A percentile compares a stretch with the other conserved stretches of the same genome.
These are phyloP conservation scores for Chytridiales sp. DNA, from an alignment of 371 early-diverging fungal species.

Conservation along the genomic window DNA sequence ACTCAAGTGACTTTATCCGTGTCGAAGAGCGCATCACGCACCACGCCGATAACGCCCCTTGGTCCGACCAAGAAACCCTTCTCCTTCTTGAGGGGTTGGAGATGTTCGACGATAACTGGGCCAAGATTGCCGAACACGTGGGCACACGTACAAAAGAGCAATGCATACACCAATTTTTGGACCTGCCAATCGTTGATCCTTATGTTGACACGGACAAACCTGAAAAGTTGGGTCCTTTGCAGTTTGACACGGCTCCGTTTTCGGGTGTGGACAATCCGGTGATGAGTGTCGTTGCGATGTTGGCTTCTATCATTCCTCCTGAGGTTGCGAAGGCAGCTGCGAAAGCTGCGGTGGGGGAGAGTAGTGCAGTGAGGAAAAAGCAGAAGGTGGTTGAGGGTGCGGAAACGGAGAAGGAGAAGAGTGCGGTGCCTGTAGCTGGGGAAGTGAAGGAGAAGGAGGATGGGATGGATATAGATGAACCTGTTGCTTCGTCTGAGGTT, in stretches of 20 bases:
- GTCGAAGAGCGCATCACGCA: slow-evolving; percentile 53
- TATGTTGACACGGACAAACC: slow-evolving; percentile 51
- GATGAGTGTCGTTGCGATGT: slow-evolving; percentile 91
- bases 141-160: slow-evolving; percentile 90
- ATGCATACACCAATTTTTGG: slow-evolving; percentile 92
- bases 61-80: slow-evolving; percentile 95
- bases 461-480: slow-evolving; percentile 16
- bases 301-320: slow-evolving; percentile 90
- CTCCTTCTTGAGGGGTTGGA: slow-evolving; percentile 95
- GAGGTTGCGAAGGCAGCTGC: slow-evolving; percentile 89
- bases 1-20: slow-evolving; percentile 86
- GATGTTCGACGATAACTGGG: slow-evolving; percentile 96
- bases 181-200: slow-evolving; percentile 94
- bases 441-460: slow-evolving; percentile 11
- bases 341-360: slow-evolving; percentile 38
- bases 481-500: slow-evolving; percentile 2
- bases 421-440: slow-evolving; percentile 14
- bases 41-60: slow-evolving; percentile 57
- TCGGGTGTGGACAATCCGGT: slow-evolving; percentile 90
- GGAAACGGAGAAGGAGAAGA: slow-evolving; percentile 8
- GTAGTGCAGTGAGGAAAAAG: slow-evolving; percentile 29
- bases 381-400: slow-evolving; percentile 31
- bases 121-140: slow-evolving; percentile 88
- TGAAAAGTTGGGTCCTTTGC: slow-evolving; percentile 49
- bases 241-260: slow-evolving; percentile 58